A percentile compares a stretch with the other conserved stretches of the same genome.
phyloP scores from a whole-genome alignment of 108 stramenopile species.

The Skeletonema marinoi region DNA sequence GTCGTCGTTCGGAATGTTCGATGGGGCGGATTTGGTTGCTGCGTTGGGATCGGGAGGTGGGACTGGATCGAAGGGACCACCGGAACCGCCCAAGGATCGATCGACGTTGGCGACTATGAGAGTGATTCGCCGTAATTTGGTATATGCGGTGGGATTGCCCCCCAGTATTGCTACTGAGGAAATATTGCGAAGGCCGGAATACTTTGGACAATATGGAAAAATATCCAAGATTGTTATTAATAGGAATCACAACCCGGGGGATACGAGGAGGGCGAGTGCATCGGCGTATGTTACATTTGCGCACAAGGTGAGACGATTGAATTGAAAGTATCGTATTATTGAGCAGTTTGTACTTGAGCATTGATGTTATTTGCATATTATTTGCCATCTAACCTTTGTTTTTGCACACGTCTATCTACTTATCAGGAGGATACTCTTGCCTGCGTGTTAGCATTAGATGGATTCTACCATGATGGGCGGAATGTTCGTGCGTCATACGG shows the following conservation, averaged over 20 bases:
- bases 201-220: slow-evolving; percentile 97
- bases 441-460: slow-evolving; percentile 90
- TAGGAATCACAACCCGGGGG: slow-evolving; percentile 75
- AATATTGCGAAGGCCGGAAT: slow-evolving; percentile 84
- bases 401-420: background rate
- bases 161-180: slow-evolving; percentile 87
- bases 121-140: slow-evolving; percentile 96
- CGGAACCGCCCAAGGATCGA: slow-evolving; percentile 87
- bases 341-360: background rate
- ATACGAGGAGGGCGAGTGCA: slow-evolving; percentile 73
- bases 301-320: slow-evolving; percentile 73
- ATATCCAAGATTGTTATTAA: slow-evolving; percentile 96
- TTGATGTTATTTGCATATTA: background rate
- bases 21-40: slow-evolving; percentile 36
- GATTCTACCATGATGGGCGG: slow-evolving; percentile 88
- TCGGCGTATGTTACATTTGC: slow-evolving; percentile 97
- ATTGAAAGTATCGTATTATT: slow-evolving; percentile 16
- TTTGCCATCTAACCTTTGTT: background rate
- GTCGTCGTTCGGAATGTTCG: slow-evolving; percentile 5
- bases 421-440: slow-evolving; percentile 84
- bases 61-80: slow-evolving; percentile 45
- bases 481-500: slow-evolving; percentile 96
- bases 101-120: slow-evolving; percentile 94
- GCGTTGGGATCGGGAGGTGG: slow-evolving; percentile 34
- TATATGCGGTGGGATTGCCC: slow-evolving; percentile 95